Evolutionary conservation across 345 rosid genomes (phyloP), one percentile per base, ranked within the genome.

Genomic region (Firmiana major): DNA sequence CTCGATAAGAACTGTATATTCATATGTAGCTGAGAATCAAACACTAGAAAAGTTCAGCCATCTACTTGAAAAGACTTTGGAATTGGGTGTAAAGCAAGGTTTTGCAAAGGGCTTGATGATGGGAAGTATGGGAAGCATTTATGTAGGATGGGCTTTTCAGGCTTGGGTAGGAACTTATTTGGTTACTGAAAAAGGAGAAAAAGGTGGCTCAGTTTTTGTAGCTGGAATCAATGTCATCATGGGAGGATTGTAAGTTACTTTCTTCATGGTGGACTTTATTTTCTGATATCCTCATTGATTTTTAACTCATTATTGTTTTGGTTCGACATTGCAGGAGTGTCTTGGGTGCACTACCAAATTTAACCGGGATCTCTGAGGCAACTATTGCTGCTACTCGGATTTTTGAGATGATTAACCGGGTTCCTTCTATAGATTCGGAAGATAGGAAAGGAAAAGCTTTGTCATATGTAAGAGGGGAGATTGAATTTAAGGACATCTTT

Each of bases 81-180:
- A 80, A 42, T 57, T 88, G 63, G 92, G 94, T 78, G 63, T 87
- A 22, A 86, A 87, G 81, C 88, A 79, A 83, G 94, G 92, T 45
- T 74, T 88, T 43, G 88, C 92, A 26, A 89, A 90, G 79, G 92
- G 94, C 21, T 75, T 90, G 79, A 36, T 90, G 88, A 85, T 88
- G 90, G 94, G 94, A 59, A 85, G 92, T 81, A 85, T 90, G 91
- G 94, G 94, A 65, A 86, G 74, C 58, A 85, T 90, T 46, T 90
- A 86, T 79, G 75, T 86, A 4, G 88, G 90, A 15, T 90, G 92
- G 94, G 87, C 94, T 2, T 89, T 87, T 75, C 92, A 88, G 77
- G 89, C 91, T 77, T 90, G 89, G 90, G 19, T 85, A 2, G 94
- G 91, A 53, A 83, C 90, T 73, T 83, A 85, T 75, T 79, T 88